Base-by-base conservation (phyloP, 1,284 basidiomycete genomes). In the Coniophora puteana region DNA sequence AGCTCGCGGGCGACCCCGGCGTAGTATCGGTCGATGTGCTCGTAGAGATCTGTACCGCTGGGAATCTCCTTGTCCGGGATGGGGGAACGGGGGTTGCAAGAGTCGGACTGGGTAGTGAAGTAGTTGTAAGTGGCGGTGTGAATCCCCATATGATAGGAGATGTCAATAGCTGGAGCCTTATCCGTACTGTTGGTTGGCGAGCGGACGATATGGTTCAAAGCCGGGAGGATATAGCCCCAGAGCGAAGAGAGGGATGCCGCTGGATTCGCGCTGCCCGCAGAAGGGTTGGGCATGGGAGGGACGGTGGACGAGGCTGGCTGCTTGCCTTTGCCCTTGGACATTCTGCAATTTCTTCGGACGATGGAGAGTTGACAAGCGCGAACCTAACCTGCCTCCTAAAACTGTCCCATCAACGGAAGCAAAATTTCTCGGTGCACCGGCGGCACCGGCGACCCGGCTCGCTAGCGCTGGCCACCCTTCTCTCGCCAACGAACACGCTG, bases 51-150 rank as follows among this genome's bases (percentile, higher is more conserved):
- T 31, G 73, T 72, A 12, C 81, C 81, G 54, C 69, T 76, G 8
- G 57, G 46, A 38, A 59, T 50, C 42, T 57, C 52, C 44, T 47
- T 53, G 44, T 51, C 49, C 30, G 27, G 45, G 41, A 44, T 48
- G 47, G 31, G 51, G 38, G 50, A 51, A 21, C 51, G 51, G 32
- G 55, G 36, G 30, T 62, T 64, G 37, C 63, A 54, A 39, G 62
- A 59, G 52, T 81, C 77, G 47, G 70, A 73, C 59, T 80, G 74
- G 14, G 76, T 59, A 36, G 81, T 83, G 59, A 86, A 84, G 72
- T 85, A 87, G 66, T 86, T 84, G 68, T 87, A 88, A 41, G 78
- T 79, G 20, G 83, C 80, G 17, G 84, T 83, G 61, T 87, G 83
- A 33, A 88, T 80, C 43, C 82, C 81, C 58, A 83, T 77, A 53